These are phyloP conservation scores for Chalciporus sp. DNA, from an alignment of 1,284 basidiomycete species.

Conservation along the genomic window DNA sequence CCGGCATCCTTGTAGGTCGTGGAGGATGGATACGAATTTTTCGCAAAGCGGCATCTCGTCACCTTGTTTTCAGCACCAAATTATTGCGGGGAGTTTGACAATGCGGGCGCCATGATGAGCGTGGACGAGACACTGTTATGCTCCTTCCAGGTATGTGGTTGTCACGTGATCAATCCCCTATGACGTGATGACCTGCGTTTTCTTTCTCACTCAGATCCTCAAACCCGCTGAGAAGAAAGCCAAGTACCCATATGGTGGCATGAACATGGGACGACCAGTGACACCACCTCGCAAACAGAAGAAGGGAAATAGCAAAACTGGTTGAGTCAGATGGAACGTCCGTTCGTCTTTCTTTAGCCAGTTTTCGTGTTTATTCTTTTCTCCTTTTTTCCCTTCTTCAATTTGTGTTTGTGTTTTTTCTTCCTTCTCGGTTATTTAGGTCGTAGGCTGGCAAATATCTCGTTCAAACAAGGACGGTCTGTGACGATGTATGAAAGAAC, in stretches of 20 bases:
- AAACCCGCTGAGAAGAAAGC: constrained; percentile 99
- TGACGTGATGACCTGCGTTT: constrained; percentile 4
- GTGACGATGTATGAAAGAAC: constrained; percentile 16
- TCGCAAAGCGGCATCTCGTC: constrained; percentile 96
- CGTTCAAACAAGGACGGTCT: constrained; percentile 25
- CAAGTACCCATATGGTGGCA: constrained; percentile 85
- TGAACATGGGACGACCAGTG: constrained; percentile 77
- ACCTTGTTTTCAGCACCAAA: constrained; percentile 98
- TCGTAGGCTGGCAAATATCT: constrained; percentile 30
- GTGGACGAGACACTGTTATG: constrained; percentile 98
- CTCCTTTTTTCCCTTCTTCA: constrained; percentile 20
- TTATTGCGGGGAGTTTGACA: constrained; percentile 98
- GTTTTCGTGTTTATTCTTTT: constrained; percentile 25
- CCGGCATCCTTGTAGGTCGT: constrained; percentile 67
- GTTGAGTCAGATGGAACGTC: constrained; percentile 41
- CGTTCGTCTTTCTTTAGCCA: constrained; percentile 29
- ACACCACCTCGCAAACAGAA: constrained; percentile 85
- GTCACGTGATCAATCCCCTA: constrained; percentile 18
- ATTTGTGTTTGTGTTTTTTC: constrained; percentile 20
- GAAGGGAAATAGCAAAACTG: constrained; percentile 75
- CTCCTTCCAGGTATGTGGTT: constrained; percentile 87
- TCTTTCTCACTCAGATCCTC: constrained; percentile 68
- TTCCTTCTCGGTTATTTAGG: constrained; percentile 24
- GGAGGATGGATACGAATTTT: constrained; percentile 99
- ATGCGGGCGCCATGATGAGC: constrained; percentile 99